Percentiles rank a stretch among this genome's conserved stretches.
Conservation (phyloP, 1,139 yeast species). For the Debaryomycetaceae sp. region DNA sequence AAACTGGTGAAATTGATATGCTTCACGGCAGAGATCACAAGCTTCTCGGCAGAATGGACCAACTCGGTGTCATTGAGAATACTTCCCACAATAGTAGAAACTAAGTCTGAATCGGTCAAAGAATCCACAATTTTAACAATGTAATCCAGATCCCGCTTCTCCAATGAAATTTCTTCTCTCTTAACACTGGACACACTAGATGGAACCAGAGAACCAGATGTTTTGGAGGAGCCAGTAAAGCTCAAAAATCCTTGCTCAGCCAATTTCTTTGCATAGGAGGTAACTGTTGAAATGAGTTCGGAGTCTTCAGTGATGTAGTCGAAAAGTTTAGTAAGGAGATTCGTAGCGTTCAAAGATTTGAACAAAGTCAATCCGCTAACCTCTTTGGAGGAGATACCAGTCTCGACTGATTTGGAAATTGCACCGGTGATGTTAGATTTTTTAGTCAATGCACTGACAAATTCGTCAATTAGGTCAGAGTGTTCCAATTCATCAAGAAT, state of each 20-base stretch:
- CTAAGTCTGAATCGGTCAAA: slow-evolving; percentile 22
- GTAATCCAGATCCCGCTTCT: slow-evolving; percentile 19
- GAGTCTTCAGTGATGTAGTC: slow-evolving; percentile 20
- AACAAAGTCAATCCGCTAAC: slow-evolving; percentile 17
- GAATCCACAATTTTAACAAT: slow-evolving; percentile 18
- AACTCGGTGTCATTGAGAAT: slow-evolving; percentile 21
- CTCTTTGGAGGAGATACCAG: slow-evolving; percentile 14
- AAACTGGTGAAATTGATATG: slow-evolving; percentile 20
- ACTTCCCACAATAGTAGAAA: slow-evolving; percentile 18
- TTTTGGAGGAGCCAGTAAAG: slow-evolving; percentile 2
- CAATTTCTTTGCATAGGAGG: slow-evolving; percentile 17
- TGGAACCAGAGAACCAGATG: not conserved
- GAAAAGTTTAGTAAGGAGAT: slow-evolving; percentile 13
- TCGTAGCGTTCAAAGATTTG: slow-evolving; percentile 15
- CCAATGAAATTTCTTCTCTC: not conserved
- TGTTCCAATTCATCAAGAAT: slow-evolving; percentile 13
- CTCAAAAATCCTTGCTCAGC: slow-evolving; percentile 12
- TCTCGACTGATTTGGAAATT: slow-evolving; percentile 11
- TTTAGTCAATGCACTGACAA: slow-evolving; percentile 8
- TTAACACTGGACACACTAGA: not conserved
- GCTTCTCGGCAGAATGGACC: slow-evolving; percentile 16
- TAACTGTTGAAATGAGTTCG: slow-evolving; percentile 17
- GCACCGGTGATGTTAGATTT: slow-evolving; percentile 13
- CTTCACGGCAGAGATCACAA: slow-evolving; percentile 17
- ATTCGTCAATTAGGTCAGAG: slow-evolving; percentile 10